Evolutionary conservation across 441 rosid genomes (phyloP), one percentile per base, ranked within the genome.

Genomic region (Populus hybrid): DNA sequence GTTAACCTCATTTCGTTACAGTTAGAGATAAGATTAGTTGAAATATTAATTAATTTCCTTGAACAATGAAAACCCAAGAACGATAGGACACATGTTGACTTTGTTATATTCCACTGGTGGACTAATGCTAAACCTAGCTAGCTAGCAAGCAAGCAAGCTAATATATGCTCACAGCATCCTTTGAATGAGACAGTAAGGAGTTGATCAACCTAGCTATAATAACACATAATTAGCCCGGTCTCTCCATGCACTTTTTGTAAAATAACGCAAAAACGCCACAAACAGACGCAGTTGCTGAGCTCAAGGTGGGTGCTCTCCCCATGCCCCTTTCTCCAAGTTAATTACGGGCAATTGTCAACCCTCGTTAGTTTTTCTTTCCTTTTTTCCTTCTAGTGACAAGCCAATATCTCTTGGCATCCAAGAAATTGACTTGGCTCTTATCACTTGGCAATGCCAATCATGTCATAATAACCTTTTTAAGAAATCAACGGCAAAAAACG

Each of bases 261-360:
- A 72, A 86, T 68, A 78, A 76, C 73, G 77, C 16, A 64, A 65
- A 35, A 50, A 66, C 20, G 76, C 70, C 9, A 63, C 81, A 65
- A 76, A 73, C 28, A 63, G 77, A 77, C 84, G 79, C 76, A 74
- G 80, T 74, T 80, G 88, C 84, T 82, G 87, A 84, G 71, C 80
- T 85, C 74, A 79, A 64, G 42, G 36, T 29, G 75, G 80, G 72
- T 38, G 1, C 45, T 38, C 45, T 38, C 42, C 65, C 77, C 40
- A 70, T 45, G 50, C 69, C 24, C 64, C 72, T 66, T 78, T 40
- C 76, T 28, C 68, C 73, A 78, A 71, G 81, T 76, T 71, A 65
- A 56, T 56, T 56, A 8, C 65, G 77, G 75, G 76, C 82, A 83
- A 24, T 81, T 89, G 90, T 87, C 88, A 86, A 86, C 87, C 78